Evolutionary conservation across 176 grass and related monocot genomes (phyloP), one percentile per base, ranked within the genome.

Genomic region (Zizania latifolia): DNA sequence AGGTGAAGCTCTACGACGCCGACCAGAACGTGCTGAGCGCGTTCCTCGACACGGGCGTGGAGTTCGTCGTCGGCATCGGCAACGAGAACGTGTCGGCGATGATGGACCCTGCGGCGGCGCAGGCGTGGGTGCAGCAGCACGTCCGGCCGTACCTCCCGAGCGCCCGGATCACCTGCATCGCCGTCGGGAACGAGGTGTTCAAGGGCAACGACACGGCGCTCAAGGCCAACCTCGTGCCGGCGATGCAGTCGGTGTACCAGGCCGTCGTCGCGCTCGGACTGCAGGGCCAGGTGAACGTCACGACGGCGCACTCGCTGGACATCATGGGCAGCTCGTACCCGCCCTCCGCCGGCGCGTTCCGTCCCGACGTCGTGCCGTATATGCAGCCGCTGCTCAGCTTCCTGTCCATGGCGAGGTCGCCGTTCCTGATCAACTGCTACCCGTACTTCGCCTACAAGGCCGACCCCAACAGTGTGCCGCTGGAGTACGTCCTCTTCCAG

Each of bases 171-270:
- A 89, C 90, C 61, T 93, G 90, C 68, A 86, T 97, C 75, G 89
- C 94, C 16, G 94, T 97, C 13, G 94, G 94, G n/a, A 97, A 97
- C 75, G 94, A 97, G 87, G 86, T 97, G 43, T 76, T 91, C 82
- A 93, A 85, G n/a, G 81, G 90, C 34, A 97, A 91, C 75, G 88
- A 97, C 84, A 86, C 90, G 23, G 4, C 5, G 21, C 83, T 93
- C 41, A 91, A 83, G 84, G 79, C 54, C 10, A 60, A 63, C 67
- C 83, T 97, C 28, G 71, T 97, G 0, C 94, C 86, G 0, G 94
- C 94, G 1, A 97, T 97, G 83, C 60, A 87, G 87, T 85, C 94
- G 21, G 81, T 97, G 27, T 83, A 91, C 70, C 56, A 26, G 14
- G 90, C 86, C 0, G 46, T 97, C 0, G 33, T 54, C 27, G 69